Percentiles rank a stretch among this genome's conserved stretches.
Conservation (phyloP, 441 rosid genomes). For the Erodium moschatum region DNA sequence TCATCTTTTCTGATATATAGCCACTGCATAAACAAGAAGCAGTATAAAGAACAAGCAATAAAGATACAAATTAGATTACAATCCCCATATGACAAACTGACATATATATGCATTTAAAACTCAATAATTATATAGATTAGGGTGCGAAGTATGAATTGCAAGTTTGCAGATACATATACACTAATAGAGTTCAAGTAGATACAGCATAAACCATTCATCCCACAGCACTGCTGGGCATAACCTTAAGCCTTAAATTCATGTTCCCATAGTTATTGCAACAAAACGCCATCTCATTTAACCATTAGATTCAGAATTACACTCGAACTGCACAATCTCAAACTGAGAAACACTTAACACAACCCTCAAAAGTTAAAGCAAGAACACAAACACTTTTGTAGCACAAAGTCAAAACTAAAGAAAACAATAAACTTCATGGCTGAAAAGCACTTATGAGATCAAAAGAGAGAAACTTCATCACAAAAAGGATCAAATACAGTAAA, state of each 20-base stretch:
- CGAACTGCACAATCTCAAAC: not conserved
- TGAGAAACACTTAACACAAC: not conserved
- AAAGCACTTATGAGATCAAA: not conserved
- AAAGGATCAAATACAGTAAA: not conserved
- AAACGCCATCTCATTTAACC: not conserved
- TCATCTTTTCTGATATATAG: conserved; percentile 55
- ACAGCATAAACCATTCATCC: too few species aligned
- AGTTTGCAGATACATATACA: too few species aligned
- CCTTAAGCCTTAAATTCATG: not conserved
- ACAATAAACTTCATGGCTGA: not conserved
- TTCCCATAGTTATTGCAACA: not conserved
- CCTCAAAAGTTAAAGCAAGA: not conserved
- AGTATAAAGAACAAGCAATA: not conserved
- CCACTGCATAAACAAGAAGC: conserved; percentile 47
- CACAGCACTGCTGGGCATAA: not conserved
- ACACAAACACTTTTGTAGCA: not conserved
- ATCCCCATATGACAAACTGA: not conserved
- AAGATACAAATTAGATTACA: too few species aligned
- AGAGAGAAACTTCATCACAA: not conserved
- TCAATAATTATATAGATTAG: not conserved
- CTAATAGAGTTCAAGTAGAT: too few species aligned
- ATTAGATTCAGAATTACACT: not conserved
- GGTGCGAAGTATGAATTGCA: too few species aligned
- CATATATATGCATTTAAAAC: not conserved
- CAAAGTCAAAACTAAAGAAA: not conserved